phyloP scores from a whole-genome alignment of 129 eudicot species.

The Flaveria linearis region DNA sequence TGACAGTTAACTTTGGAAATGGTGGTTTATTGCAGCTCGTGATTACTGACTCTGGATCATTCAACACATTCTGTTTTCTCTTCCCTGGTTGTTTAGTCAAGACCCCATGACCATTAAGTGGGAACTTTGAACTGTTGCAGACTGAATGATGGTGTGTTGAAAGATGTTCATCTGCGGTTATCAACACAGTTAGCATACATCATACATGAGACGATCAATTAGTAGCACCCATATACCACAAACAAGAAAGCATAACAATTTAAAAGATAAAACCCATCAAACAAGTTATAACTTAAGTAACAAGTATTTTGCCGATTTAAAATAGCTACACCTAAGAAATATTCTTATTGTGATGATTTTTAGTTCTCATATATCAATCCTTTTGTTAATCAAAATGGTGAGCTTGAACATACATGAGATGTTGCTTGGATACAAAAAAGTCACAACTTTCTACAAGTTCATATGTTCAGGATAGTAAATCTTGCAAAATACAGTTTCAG shows the following conservation, averaged over 20 bases:
- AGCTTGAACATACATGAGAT: background rate
- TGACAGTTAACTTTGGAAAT: conserved; percentile 53
- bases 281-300: background rate
- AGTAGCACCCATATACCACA: background rate
- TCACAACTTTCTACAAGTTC: background rate
- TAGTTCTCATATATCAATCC: background rate
- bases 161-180: conserved; percentile 42
- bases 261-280: background rate
- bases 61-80: conserved; percentile 41
- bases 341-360: background rate
- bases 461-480: background rate
- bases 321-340: background rate
- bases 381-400: background rate
- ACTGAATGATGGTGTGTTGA: conserved; percentile 43
- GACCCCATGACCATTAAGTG: conserved; percentile 50
- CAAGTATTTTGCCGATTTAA: background rate
- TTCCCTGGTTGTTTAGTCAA: conserved; percentile 50
- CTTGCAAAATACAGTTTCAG: background rate
- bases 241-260: background rate
- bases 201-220: background rate
- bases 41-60: conserved; percentile 42
- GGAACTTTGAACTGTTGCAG: conserved; percentile 64
- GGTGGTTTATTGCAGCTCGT: conserved; percentile 33
- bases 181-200: background rate
- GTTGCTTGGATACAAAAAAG: background rate